A percentile compares a stretch with the other conserved stretches of the same genome.
phyloP scores from a whole-genome alignment of 2,329 filamentous ascomycete species.

The Talaromyces sp. region DNA sequence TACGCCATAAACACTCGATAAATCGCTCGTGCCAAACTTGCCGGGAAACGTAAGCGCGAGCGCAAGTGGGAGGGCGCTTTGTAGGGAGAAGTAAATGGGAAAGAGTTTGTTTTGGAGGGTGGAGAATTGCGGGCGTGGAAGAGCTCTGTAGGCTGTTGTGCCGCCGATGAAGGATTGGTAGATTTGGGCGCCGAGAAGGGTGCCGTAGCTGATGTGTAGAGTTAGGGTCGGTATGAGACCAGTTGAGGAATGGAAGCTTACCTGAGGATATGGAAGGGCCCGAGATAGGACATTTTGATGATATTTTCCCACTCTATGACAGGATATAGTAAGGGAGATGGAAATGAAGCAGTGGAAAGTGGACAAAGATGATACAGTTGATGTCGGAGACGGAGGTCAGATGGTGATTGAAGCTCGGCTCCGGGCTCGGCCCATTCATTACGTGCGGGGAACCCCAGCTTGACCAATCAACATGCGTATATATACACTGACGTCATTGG shows the following conservation, averaged over 20 bases:
- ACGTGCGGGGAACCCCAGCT: background rate
- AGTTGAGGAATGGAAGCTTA: background rate
- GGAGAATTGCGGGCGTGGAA: conserved; percentile 77
- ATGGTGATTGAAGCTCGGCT: background rate
- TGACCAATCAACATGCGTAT: background rate
- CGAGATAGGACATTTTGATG: conserved; percentile 16
- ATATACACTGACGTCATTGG: background rate
- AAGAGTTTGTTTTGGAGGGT: conserved; percentile 76
- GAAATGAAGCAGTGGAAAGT: background rate
- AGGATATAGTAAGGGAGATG: background rate
- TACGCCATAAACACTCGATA: conserved; percentile 53
- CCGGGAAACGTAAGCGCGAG: conserved; percentile 78
- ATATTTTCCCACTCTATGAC: background rate
- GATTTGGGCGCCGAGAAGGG: conserved; percentile 77
- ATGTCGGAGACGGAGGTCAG: background rate
- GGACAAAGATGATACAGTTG: background rate
- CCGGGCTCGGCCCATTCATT: background rate
- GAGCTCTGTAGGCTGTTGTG: conserved; percentile 69
- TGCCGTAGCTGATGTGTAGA: conserved; percentile 64
- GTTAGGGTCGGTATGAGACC: background rate
- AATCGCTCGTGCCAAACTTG: conserved; percentile 32
- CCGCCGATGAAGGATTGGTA: conserved; percentile 76
- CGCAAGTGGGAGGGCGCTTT: conserved; percentile 68
- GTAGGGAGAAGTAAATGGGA: conserved; percentile 76
- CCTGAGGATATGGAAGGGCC: conserved; percentile 24